phyloP scores from a whole-genome alignment of 2,329 filamentous ascomycete genomes.

The Neonectria coccinea region DNA sequence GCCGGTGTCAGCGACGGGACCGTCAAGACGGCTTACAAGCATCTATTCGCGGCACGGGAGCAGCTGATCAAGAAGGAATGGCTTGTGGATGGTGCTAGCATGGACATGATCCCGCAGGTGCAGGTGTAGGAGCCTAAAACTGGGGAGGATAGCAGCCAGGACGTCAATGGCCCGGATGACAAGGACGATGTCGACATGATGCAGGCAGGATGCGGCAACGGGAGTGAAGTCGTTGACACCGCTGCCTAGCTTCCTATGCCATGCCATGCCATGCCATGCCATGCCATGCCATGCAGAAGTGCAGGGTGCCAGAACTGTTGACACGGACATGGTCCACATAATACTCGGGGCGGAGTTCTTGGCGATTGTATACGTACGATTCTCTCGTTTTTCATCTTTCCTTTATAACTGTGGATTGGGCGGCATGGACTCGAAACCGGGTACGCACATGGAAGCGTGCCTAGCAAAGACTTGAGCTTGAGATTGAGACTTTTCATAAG shows the following conservation, averaged over 20 bases:
- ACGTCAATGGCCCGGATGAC: background rate
- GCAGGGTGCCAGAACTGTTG: constrained; percentile 5
- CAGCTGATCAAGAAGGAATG: constrained; percentile 81
- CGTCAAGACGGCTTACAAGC: constrained; percentile 94
- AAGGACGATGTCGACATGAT: constrained; percentile 1
- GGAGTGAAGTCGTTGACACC: constrained; percentile 11
- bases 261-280: background rate
- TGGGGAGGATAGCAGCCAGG: constrained; percentile 5
- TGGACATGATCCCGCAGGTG: constrained; percentile 74
- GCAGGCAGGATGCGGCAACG: constrained; percentile 11
- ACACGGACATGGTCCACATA: constrained; percentile 11
- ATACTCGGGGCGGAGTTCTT: constrained; percentile 19
- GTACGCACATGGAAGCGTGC: constrained; percentile 7
- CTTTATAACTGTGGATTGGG: constrained; percentile 10
- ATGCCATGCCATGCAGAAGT: background rate
- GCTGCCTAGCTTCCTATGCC: constrained; percentile 9
- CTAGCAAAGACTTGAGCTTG: constrained; percentile 8
- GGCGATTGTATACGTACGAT: constrained; percentile 24
- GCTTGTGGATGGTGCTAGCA: constrained; percentile 77
- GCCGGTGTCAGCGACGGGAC: constrained; percentile 96
- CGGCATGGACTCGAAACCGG: constrained; percentile 14
- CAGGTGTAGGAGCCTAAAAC: constrained; percentile 44
- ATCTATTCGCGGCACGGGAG: constrained; percentile 80
- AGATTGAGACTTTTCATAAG: constrained; percentile 6
- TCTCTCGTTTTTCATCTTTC: constrained; percentile 6